Evolutionary conservation across 805 yeast genomes (phyloP), one percentile per base, ranked within the genome.

Genomic region (Kregervanrija pseudodelftensis): DNA sequence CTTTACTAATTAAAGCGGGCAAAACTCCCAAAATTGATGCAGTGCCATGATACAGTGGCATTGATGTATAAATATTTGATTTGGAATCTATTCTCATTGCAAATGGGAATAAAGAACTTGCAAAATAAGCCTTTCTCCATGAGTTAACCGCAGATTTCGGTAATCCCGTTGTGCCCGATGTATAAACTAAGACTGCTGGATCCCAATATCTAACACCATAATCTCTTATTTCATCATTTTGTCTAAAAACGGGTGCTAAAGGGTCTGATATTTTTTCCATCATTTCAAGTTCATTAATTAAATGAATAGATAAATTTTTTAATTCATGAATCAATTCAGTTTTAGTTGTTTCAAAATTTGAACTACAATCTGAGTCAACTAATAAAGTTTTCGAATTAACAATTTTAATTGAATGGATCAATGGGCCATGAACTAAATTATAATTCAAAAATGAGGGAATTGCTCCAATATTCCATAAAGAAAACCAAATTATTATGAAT

Each of bases 11-110:
- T 30, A 73, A 54, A 11, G 56, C 53, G 1, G 95, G 89, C 57
- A 90, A 72, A 5, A 83, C 78, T 11, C 96, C 96, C 44, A 90
- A 66, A 64, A 88, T 74, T 0, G 96, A 85, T 3, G 96, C 97
- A 0, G 97, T 90, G 1, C 96, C 87, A 63, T 90, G 98, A 60
- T 91, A 90, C 48, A 91, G 68, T 1, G 98, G 98, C 98, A 90
- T 90, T 1, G 96, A 86, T 0, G 96, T 86, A 66, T 84, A 85
- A 9, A 87, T 80, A 11, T 73, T 76, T 12, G 85, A 77, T 4
- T 67, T 59, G 5, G 62, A 49, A n/a, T 67, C 62, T 52, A 87
- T 70, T 47, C 79, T 74, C 67, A 84, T 74, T 36, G 86, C 81
- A 50, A 73, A 73, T 1, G 87, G 86, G 58, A 87, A 89, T 22